Conservation (phyloP, 2,329 filamentous ascomycete species). For the Trichoderma koningiopsis region DNA sequence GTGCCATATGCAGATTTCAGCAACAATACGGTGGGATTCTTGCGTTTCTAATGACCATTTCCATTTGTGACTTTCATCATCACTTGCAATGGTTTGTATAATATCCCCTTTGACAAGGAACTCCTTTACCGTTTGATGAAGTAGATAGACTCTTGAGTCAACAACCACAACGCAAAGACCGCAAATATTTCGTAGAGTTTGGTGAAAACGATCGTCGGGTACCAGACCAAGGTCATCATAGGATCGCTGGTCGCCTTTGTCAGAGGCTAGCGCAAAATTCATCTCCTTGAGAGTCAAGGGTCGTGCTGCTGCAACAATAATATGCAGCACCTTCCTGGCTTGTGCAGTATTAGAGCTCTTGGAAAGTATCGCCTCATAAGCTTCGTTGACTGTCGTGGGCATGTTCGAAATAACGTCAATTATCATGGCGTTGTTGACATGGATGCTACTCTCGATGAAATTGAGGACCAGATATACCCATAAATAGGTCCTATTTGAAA, state of each 20-base stretch:
- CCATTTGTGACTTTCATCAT: slow-evolving; percentile 10
- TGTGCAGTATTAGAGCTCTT: slow-evolving; percentile 25
- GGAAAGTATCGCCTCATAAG: slow-evolving; percentile 34
- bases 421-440: slow-evolving; percentile 24
- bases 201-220: slow-evolving; percentile 20
- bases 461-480: slow-evolving; percentile 33
- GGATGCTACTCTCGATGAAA: slow-evolving; percentile 24
- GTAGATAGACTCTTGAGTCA: slow-evolving; percentile 30
- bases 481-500: slow-evolving; percentile 34
- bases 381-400: slow-evolving; percentile 31
- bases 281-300: slow-evolving; percentile 33
- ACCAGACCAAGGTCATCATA: slow-evolving; percentile 20
- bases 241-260: background rate
- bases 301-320: slow-evolving; percentile 32
- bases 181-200: slow-evolving; percentile 33
- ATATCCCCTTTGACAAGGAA: slow-evolving; percentile 26
- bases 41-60: slow-evolving; percentile 28
- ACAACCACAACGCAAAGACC: slow-evolving; percentile 36
- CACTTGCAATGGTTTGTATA: background rate
- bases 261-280: slow-evolving; percentile 29
- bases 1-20: slow-evolving; percentile 27
- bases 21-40: slow-evolving; percentile 28
- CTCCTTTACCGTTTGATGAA: slow-evolving; percentile 33
- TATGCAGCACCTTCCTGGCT: slow-evolving; percentile 31
- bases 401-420: slow-evolving; percentile 23